Evolutionary conservation across 306 rosid species (phyloP), one percentile per base, ranked within the genome.

Genomic region (Castanea mollissima): DNA sequence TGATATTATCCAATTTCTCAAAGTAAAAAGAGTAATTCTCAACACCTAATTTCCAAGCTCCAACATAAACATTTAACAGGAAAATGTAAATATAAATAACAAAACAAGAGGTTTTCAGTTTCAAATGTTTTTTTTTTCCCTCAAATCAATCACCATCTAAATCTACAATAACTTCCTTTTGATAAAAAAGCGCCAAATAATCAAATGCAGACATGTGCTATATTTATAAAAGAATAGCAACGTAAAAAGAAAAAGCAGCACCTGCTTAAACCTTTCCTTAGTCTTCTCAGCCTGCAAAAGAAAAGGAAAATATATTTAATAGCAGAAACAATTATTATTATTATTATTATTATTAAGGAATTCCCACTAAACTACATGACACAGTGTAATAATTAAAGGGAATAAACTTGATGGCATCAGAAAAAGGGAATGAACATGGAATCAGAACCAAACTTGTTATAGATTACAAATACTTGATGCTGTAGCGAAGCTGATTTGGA

Each of bases 181-280:
- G 54, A 49, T 49, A 49, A 49, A 49, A 81, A 81, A 73, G 76
- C 32, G 29, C 64, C 16, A 76, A 73, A 71, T 32, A 54, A 75
- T 55, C 78, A 41, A 68, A 52, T 54, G 71, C 13, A 80, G 16
- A 44, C 41, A 35, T 35, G 41, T 67, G 12, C 55, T 71, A 63
- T 69, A 64, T 25, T 72, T 55, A 64, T 68, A 75, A 54, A 56
- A 52, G 35, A 70, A 74, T 67, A 70, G 32, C 56, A 76, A 76
- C 21, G 74, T 27, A 19, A 79, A 6, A 74, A 59, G 73, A 49
- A 6, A 77, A 57, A 85, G 18, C 27, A 74, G 32, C 91, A 95
- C 99, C 99, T 93, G 96, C 84, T 90, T 90, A 79, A 52, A 81
- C 81, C 99, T 90, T 83, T 88, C 89, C 86, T 85, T 91, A 23